Base-by-base conservation (phyloP, 805 yeast species). In the Saturnispora mendoncae region DNA sequence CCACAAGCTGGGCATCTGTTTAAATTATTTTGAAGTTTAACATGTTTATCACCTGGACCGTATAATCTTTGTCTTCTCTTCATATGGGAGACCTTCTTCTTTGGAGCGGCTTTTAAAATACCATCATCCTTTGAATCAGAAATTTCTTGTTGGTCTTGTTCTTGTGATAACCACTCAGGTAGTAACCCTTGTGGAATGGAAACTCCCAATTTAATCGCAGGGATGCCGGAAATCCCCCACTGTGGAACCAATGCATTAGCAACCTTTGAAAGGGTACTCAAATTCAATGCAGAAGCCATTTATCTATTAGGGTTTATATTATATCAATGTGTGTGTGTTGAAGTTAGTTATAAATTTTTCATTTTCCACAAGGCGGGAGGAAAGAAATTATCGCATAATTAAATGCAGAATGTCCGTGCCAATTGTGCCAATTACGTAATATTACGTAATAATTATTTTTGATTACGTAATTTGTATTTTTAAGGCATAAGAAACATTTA, bases 1-100 rank as follows among this genome's bases (percentile, higher is more conserved):
- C 98, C 98, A 66, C 98, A 90, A 0, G 95, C 81, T 3, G 97
- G 97, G 59, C 98, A 90, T 59, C 94, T 75, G 47, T 82, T 85
- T 54, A 92, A 67, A 57, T 84, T 80, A 42, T 78, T 74, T 49
- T 84, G 69, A 38, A 80, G 78, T 58, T 84, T 77, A 50, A 84
- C 67, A 52, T 87, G 92, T 60, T 86, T 90, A 44, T 76, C 72
- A 9, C 84, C 94, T 4, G 90, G 85, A 6, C 86, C 87, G 50
- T 84, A 75, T 51, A 82, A 76, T 65, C 88, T 78, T 58, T 76
- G 80, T 62, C 97, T 79, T 55, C 84, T 83, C 61, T 85, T 84
- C 65, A 76, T 76, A 59, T 86, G 85, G 6, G 97, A 86, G 2
- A 78, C 78, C 62, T 87, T 88, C 75, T 88, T 87, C 69, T 92